Percentiles rank a stretch among this genome's conserved stretches.
Conservation (phyloP, 495 filamentous ascomycete species). For the Barbatosphaeria neglecta region DNA sequence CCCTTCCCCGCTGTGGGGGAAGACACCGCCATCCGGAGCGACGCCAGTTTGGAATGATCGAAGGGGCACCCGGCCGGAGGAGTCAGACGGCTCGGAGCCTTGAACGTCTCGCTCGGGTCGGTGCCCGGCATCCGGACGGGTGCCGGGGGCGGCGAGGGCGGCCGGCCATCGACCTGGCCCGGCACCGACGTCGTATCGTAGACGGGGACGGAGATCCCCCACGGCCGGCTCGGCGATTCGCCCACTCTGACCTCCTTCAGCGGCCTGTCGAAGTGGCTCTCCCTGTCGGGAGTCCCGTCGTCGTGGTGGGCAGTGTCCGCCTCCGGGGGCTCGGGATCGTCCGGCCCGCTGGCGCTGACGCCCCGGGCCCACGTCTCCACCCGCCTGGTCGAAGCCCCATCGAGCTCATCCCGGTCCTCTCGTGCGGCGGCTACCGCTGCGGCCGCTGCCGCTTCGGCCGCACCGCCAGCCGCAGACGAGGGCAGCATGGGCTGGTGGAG, state of each 20-base stretch:
- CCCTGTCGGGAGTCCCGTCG: conserved; percentile 26
- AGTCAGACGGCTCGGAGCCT: conserved; percentile 27
- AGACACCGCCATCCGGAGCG: background rate
- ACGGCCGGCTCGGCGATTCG: conserved; percentile 80
- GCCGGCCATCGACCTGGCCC: conserved; percentile 15
- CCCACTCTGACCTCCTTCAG: conserved; percentile 75
- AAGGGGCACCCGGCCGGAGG: conserved; percentile 34
- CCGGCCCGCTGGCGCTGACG: conserved; percentile 35
- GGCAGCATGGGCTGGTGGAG: conserved; percentile 78
- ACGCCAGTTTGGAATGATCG: conserved; percentile 28
- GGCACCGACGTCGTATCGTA: conserved; percentile 21
- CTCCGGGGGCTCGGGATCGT: conserved; percentile 18
- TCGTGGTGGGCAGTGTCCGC: conserved; percentile 27
- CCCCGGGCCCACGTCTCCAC: conserved; percentile 74
- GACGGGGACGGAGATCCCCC: conserved; percentile 73
- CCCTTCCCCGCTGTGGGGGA: too few species aligned
- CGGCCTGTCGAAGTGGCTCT: conserved; percentile 64
- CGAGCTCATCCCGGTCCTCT: conserved; percentile 30
- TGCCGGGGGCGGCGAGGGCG: conserved; percentile 29
- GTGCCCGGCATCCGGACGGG: conserved; percentile 22
- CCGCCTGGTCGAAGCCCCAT: conserved; percentile 43
- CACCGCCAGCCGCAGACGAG: conserved; percentile 6
- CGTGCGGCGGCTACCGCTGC: conserved; percentile 37
- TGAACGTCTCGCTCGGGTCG: conserved; percentile 5
- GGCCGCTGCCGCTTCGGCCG: background rate